A percentile compares a stretch with the other conserved stretches of the same genome.
phyloP scores from a whole-genome alignment of 2,329 filamentous ascomycete genomes.

The Colletotrichum sp. region DNA sequence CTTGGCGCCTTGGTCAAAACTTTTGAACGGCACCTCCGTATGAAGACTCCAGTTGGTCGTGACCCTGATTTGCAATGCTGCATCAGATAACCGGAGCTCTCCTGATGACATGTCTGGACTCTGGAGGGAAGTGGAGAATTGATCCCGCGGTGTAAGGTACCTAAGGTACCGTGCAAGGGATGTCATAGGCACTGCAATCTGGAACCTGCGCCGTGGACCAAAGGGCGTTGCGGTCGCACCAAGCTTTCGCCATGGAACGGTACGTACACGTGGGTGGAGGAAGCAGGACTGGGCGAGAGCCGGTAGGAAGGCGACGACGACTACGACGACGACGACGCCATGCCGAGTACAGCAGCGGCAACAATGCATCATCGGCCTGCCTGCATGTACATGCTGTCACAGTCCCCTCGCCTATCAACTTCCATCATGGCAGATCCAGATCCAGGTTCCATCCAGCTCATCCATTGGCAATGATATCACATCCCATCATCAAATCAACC shows the following conservation, averaged over 20 bases:
- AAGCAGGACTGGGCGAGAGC: background rate
- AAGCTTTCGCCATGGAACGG: conserved; percentile 21
- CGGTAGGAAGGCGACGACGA: background rate
- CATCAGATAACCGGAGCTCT: background rate
- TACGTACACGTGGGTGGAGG: background rate
- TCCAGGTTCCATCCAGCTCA: background rate
- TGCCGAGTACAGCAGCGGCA: background rate
- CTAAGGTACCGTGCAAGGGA: background rate
- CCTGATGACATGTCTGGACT: background rate
- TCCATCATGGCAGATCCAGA: background rate
- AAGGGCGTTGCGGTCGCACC: conserved; percentile 6
- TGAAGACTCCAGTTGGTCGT: background rate
- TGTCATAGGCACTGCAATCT: background rate
- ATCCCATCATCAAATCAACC: background rate
- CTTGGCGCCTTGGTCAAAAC: no score
- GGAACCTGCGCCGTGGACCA: background rate
- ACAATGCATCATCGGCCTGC: background rate
- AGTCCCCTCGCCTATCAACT: background rate
- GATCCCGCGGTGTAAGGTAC: background rate
- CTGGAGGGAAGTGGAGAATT: background rate
- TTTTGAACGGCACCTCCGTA: no score
- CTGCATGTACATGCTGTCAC: background rate
- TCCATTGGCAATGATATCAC: conserved; percentile 12
- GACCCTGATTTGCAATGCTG: background rate
- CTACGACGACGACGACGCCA: background rate